Percentiles rank a stretch among this genome's conserved stretches.
Evolutionary conservation across 2,329 filamentous ascomycete species (phyloP).

Genomic region (Akanthomyces lecanii): DNA sequence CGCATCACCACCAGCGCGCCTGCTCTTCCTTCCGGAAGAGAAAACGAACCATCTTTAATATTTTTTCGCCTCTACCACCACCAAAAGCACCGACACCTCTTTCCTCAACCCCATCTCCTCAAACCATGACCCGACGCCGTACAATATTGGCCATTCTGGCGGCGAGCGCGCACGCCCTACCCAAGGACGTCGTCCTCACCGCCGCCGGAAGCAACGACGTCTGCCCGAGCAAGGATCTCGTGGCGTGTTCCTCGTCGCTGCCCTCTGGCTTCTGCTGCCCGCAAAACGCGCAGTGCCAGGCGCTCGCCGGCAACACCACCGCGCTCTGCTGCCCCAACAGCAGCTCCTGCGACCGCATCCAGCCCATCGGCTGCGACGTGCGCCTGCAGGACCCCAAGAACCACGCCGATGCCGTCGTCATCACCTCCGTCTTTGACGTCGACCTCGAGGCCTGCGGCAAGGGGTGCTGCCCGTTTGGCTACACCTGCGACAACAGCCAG

Average conservation of each 20-base stretch:
- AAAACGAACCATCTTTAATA: neutral
- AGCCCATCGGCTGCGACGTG: constrained; percentile 62
- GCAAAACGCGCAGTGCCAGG: constrained; percentile 48
- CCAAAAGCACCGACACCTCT: neutral
- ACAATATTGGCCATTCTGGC: neutral
- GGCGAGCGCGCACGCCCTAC: neutral
- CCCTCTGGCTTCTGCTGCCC: constrained; percentile 55
- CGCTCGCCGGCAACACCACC: constrained; percentile 61
- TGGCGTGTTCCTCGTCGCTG: neutral
- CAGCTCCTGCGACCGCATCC: constrained; percentile 55
- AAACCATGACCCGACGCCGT: neutral
- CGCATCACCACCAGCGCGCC: neutral
- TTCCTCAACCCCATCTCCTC: neutral
- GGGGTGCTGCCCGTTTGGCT: constrained; percentile 71
- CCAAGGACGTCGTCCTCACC: neutral
- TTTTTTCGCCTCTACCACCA: neutral
- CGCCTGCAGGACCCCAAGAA: constrained; percentile 54
- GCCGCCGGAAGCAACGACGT: neutral
- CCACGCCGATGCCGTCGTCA: constrained; percentile 56
- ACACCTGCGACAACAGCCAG: constrained; percentile 47
- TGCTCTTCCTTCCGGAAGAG: neutral
- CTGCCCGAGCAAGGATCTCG: constrained; percentile 2
- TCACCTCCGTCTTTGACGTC: constrained; percentile 59
- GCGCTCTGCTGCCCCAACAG: constrained; percentile 66
- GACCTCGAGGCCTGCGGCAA: constrained; percentile 54